These are phyloP conservation scores for Arthrobotrys iridis DNA, from an alignment of 2,329 filamentous ascomycete genomes.

Conservation along the genomic window DNA sequence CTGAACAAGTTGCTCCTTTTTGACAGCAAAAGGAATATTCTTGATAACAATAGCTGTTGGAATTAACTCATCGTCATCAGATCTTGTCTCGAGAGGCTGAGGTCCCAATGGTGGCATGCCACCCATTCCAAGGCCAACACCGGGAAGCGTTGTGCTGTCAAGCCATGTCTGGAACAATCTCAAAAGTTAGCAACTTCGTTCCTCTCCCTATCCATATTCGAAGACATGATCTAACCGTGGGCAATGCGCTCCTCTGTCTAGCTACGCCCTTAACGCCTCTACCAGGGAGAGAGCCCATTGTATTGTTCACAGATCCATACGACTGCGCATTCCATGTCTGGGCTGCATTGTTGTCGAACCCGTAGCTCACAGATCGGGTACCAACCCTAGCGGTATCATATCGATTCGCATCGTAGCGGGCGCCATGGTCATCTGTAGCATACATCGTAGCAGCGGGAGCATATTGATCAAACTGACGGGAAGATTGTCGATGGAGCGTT, in stretches of 20 bases:
- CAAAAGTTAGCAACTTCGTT: slow-evolving; percentile 14
- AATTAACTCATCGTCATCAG: slow-evolving; percentile 82
- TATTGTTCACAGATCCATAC: slow-evolving; percentile 72
- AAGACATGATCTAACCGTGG: slow-evolving; percentile 55
- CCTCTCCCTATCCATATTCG: neutral
- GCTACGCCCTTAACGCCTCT: slow-evolving; percentile 60
- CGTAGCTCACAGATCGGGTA: slow-evolving; percentile 71
- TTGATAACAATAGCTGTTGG: slow-evolving; percentile 99
- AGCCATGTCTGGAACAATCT: slow-evolving; percentile 57
- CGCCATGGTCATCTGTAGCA: slow-evolving; percentile 72
- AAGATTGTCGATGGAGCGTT: slow-evolving; percentile 75
- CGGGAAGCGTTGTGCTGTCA: slow-evolving; percentile 59
- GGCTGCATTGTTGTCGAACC: slow-evolving; percentile 74
- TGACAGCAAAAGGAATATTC: slow-evolving; percentile 98
- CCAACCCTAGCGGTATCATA: slow-evolving; percentile 69
- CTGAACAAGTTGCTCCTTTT: slow-evolving; percentile 91
- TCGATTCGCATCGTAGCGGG: slow-evolving; percentile 63
- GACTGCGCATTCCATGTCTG: slow-evolving; percentile 83
- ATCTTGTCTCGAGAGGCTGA: slow-evolving; percentile 63
- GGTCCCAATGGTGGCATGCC: slow-evolving; percentile 57
- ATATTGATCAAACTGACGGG: slow-evolving; percentile 80
- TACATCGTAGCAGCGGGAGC: slow-evolving; percentile 74
- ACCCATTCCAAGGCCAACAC: slow-evolving; percentile 62
- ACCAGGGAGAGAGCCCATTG: slow-evolving; percentile 71
- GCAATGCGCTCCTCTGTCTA: slow-evolving; percentile 58